Base-by-base conservation (phyloP, 768 basidiomycete genomes). In the Mycena chlorophos region DNA sequence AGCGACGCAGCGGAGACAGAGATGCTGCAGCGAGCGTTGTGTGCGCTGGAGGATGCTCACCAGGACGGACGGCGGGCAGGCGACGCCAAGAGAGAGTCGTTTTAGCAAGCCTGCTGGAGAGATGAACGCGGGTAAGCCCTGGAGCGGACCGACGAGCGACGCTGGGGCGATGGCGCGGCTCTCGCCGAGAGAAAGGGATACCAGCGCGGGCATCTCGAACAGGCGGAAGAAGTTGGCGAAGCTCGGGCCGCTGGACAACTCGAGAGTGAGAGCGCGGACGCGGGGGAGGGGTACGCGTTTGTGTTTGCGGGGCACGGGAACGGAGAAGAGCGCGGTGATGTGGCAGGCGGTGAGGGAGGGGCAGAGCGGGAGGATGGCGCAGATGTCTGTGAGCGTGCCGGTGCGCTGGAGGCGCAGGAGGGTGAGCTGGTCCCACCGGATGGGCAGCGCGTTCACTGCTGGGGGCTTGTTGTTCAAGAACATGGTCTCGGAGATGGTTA, bases 161-260 rank as follows among this genome's bases (percentile, higher is more conserved):
- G 10, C n/a, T 37, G 10, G 34, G n/a, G 34, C 12, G n/a, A 37
- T 37, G n/a, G 10, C 10, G n/a, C 10, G 10, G 34, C 34, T 37
- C n/a, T 37, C 34, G 25, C 46, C 49, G 46, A 54, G 52, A n/a
- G 51, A 57, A 31, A 54, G 58, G 12, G 16, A 10, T 10, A 12
- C 40, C 14, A 43, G 40, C 12, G 12, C 20, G 10, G 40, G 40
- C 22, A 43, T 16, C 10, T 43, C 12, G 40, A 43, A 43, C 10
- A 16, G 22, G 10, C 22, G 40, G 40, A 43, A 43, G 40, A 43
- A 43, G 12, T 16, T 10, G 40, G 40, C 20, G 16, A 43, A 23
- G 10, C 12, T 20, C 10, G 40, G 40, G 8, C 40, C 40, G 40
- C 22, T 43, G 8, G 40, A 43, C 12, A 43, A 10, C 40, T 43